These are phyloP conservation scores for Candida stauntonica DNA, from an alignment of 805 yeast genomes.

Conservation along the genomic window DNA sequence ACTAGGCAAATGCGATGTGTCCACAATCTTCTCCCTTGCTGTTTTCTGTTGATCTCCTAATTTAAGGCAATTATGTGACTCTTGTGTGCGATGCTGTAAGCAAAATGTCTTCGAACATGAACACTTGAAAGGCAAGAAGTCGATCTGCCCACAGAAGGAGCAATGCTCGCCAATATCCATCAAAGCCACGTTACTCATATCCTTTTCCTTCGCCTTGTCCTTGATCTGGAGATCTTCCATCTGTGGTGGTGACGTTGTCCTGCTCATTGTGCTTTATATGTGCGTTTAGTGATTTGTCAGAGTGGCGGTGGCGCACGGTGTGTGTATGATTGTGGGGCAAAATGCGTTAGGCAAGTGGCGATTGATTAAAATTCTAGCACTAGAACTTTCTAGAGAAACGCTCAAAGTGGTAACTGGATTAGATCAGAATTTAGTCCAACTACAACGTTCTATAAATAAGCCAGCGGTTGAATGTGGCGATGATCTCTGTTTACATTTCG, in stretches of 20 bases:
- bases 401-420: no score
- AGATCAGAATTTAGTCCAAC: no score
- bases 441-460: no score
- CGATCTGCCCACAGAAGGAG: constrained; percentile 28
- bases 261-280: not conserved
- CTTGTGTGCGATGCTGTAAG: constrained; percentile 23
- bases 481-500: no score
- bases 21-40: constrained; percentile 8
- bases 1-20: constrained; percentile 23
- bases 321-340: no score
- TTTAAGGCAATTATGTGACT: constrained; percentile 20
- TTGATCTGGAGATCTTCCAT: not conserved
- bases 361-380: no score
- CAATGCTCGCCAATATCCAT: constrained; percentile 31
- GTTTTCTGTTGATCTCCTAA: not conserved
- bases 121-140: constrained; percentile 28
- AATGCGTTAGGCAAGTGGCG: no score
- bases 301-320: no score
- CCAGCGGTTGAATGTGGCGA: no score
- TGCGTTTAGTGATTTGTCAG: not conserved
- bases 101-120: constrained; percentile 24
- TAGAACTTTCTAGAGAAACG: no score
- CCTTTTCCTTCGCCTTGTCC: not conserved
- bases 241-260: not conserved
- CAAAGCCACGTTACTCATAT: constrained; percentile 25